These are phyloP conservation scores for Epichloe coenophiala DNA, from an alignment of 2,329 filamentous ascomycete species.

Conservation along the genomic window DNA sequence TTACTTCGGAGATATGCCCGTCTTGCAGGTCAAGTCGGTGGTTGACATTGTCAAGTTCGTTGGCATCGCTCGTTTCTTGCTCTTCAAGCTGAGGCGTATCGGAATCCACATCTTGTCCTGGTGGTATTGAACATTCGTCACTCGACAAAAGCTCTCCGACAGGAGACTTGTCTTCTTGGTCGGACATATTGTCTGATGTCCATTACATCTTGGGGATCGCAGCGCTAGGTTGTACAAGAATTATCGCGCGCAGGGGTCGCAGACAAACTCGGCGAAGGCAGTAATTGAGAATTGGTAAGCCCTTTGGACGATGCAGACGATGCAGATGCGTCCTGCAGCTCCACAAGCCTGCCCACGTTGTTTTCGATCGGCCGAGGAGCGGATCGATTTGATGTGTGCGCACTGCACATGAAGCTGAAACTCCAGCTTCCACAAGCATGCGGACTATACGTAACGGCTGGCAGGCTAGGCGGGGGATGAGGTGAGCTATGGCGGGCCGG, in stretches of 20 bases:
- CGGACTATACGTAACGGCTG: conserved; percentile 7
- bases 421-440: neutral
- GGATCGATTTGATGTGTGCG: neutral
- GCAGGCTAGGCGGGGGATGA: conserved; percentile 5
- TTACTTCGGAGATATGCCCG: conserved; percentile 34
- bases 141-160: too few species aligned
- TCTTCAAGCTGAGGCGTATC: conserved; percentile 5
- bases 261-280: neutral
- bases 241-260: neutral
- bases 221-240: neutral
- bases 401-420: neutral
- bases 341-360: neutral
- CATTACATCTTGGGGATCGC: conserved; percentile 19
- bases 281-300: neutral
- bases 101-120: conserved; percentile 12
- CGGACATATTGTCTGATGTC: conserved; percentile 30
- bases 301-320: neutral
- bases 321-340: neutral
- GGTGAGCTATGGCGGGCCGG: conserved; percentile 3
- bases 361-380: neutral
- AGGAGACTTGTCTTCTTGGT: conserved; percentile 32
- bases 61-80: neutral
- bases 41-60: conserved; percentile 2
- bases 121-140: too few species aligned
- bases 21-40: conserved; percentile 32